Conservation (phyloP, 805 yeast species). For the Candida nonsorbophila region DNA sequence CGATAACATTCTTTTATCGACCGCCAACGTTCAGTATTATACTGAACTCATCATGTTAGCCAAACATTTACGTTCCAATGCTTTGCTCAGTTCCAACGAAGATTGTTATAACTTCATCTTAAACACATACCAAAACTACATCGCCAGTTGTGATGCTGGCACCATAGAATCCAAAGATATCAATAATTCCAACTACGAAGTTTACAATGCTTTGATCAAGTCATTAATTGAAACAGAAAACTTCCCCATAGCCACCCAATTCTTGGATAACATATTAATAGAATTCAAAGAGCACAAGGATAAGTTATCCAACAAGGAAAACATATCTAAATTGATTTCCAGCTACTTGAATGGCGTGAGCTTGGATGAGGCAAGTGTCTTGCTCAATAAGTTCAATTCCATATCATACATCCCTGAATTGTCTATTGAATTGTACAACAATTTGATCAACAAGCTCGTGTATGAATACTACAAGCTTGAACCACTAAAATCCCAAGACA, state of each 20-base stretch:
- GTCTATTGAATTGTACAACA: constrained; percentile 22
- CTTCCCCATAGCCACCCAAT: constrained; percentile 44
- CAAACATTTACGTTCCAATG: constrained; percentile 13
- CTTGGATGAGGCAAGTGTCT: constrained; percentile 15
- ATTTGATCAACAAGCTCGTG: constrained; percentile 22
- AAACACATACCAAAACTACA: constrained; percentile 27
- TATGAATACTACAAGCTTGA: constrained; percentile 14
- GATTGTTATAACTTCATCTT: constrained; percentile 21
- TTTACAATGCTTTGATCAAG: constrained; percentile 49
- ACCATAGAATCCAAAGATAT: constrained; percentile 9
- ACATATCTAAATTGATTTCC: constrained; percentile 39
- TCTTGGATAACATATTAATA: constrained; percentile 50
- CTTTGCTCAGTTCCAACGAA: constrained; percentile 11
- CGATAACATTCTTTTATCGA: constrained; percentile 11
- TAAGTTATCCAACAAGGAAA: constrained; percentile 12
- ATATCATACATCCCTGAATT: constrained; percentile 32
- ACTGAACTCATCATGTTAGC: constrained; percentile 30
- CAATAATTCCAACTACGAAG: constrained; percentile 33
- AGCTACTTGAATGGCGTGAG: constrained; percentile 27
- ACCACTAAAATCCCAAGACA: constrained; percentile 3
- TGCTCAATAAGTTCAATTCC: constrained; percentile 21
- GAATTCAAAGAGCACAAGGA: constrained; percentile 26
- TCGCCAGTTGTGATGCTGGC: constrained; percentile 9
- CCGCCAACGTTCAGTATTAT: constrained; percentile 27
- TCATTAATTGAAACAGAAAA: constrained; percentile 50